Evolutionary conservation across 176 grass and related monocot genomes (phyloP).

Genomic region (Zoysia pacifica): DNA sequence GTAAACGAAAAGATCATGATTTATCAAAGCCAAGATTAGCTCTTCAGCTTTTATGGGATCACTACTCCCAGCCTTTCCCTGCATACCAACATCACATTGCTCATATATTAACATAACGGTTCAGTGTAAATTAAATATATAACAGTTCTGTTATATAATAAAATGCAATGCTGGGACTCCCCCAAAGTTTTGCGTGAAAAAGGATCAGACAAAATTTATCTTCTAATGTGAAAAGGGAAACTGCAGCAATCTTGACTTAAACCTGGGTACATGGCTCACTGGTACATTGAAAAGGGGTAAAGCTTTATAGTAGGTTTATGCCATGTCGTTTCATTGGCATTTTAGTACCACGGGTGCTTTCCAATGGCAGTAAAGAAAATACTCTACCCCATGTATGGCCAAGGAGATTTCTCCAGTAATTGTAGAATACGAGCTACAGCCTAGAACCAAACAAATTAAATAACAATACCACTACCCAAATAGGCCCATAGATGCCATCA

Average conservation of each 20-base stretch:
- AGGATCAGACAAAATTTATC: not conserved
- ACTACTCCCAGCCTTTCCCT: conserved; percentile 72
- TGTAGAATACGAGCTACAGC: not conserved
- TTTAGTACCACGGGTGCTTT: not conserved
- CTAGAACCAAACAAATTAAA: not conserved
- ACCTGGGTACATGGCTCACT: not conserved
- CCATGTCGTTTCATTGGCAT: not conserved
- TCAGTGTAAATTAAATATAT: not conserved
- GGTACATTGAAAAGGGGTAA: conserved; percentile 5
- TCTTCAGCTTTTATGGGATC: conserved; percentile 54
- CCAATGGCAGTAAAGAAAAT: not conserved
- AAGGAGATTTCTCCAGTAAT: not conserved
- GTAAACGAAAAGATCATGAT: conserved; percentile 83
- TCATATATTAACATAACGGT: conserved; percentile 19
- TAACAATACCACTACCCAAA: not conserved
- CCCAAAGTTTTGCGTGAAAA: no score
- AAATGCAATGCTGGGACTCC: no score
- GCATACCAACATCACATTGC: conserved; percentile 26
- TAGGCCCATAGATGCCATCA: not conserved
- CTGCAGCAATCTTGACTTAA: not conserved
- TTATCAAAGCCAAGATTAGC: conserved; percentile 61
- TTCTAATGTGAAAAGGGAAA: conserved; percentile 2
- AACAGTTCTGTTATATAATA: no score
- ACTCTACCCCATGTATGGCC: not conserved
- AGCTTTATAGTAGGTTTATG: not conserved